Conservation (phyloP, 441 rosid genomes). For the Arabidopsis hybrid region DNA sequence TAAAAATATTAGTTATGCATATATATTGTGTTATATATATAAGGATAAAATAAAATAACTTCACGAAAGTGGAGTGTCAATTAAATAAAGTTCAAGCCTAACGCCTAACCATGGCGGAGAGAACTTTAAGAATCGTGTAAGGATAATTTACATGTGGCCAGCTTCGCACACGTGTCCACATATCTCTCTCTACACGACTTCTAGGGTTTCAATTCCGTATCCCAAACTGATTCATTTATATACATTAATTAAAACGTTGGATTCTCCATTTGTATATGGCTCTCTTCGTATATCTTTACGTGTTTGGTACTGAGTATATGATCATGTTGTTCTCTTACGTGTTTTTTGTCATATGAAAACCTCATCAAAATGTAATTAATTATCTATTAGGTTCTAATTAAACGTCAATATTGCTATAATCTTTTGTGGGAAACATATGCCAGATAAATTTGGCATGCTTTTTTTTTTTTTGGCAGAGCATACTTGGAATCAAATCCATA, state of each 20-base stretch:
- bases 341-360: neutral
- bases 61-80: neutral
- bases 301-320: constrained; percentile 18
- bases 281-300: constrained; percentile 14
- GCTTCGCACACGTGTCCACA: constrained; percentile 35
- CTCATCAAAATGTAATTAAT: neutral
- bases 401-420: neutral
- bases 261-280: constrained; percentile 20
- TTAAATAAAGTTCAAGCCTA: constrained; percentile 19
- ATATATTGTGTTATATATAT: neutral
- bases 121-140: constrained; percentile 18
- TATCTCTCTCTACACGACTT: constrained; percentile 28
- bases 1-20: neutral
- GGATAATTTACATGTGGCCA: constrained; percentile 38
- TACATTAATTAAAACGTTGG: constrained; percentile 7
- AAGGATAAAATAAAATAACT: neutral
- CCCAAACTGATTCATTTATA: constrained; percentile 24
- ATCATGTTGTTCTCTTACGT: constrained; percentile 8
- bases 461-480: neutral
- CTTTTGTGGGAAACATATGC: neutral
- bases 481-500: neutral
- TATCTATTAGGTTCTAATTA: neutral
- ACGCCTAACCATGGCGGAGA: constrained; percentile 31
- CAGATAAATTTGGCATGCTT: neutral
- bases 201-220: constrained; percentile 40